Conservation (phyloP, 2,329 filamentous ascomycete species). For the Fusarium scirpi region DNA sequence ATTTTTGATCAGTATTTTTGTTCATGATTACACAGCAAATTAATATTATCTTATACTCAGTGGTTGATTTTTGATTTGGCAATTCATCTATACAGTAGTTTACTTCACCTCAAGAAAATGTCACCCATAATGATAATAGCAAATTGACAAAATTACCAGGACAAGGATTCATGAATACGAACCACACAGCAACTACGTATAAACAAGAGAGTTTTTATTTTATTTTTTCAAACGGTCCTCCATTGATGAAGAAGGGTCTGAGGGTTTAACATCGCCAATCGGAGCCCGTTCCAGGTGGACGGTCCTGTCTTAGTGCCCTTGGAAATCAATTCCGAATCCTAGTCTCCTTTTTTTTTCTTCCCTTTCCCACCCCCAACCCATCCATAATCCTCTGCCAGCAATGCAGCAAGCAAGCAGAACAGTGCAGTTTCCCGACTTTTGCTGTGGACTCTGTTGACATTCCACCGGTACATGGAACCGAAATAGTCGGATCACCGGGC, state of each 20-base stretch:
- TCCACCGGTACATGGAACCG: slow-evolving; percentile 30
- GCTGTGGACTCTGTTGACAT: slow-evolving; percentile 19
- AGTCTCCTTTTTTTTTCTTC: slow-evolving; percentile 23
- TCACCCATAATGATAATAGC: slow-evolving; percentile 10
- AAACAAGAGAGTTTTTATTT: slow-evolving; percentile 6
- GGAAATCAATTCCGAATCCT: slow-evolving; percentile 22
- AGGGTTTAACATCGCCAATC: slow-evolving; percentile 37
- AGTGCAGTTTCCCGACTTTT: slow-evolving; percentile 1
- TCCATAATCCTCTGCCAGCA: neutral
- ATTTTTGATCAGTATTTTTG: slow-evolving; percentile 6
- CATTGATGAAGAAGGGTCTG: slow-evolving; percentile 34
- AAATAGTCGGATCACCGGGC: slow-evolving; percentile 36
- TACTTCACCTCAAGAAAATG: neutral
- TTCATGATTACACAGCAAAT: slow-evolving; percentile 2
- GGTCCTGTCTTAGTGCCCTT: slow-evolving; percentile 42
- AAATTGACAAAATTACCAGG: slow-evolving; percentile 24
- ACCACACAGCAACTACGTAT: slow-evolving; percentile 1
- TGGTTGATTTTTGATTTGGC: neutral
- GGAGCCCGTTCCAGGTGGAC: slow-evolving; percentile 45
- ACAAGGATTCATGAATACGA: slow-evolving; percentile 37
- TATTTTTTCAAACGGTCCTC: slow-evolving; percentile 16
- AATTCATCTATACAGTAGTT: neutral
- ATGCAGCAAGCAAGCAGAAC: neutral
- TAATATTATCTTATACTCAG: neutral
- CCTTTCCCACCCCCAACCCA: slow-evolving; percentile 9